A percentile compares a stretch with the other conserved stretches of the same genome.
phyloP scores from a whole-genome alignment of 1,139 yeast genomes.

The Scheffersomyces stambukii region DNA sequence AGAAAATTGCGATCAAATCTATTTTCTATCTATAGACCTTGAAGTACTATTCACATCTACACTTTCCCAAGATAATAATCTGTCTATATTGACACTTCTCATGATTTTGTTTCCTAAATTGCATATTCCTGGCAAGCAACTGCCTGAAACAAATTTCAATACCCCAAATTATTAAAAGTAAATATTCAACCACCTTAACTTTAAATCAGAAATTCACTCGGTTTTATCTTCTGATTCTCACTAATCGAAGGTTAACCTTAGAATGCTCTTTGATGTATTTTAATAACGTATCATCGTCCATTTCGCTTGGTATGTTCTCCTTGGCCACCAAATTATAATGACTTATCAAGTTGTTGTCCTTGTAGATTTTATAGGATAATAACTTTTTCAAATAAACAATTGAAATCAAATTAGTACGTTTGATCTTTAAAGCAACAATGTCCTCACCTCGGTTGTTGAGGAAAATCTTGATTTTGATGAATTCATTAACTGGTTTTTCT shows the following conservation, averaged over 20 bases:
- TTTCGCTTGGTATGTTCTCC: slow-evolving; percentile 7
- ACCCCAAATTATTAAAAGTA: too few relatives aligned
- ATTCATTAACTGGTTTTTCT: slow-evolving; percentile 11
- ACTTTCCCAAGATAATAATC: too few relatives aligned
- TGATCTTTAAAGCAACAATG: slow-evolving; percentile 27
- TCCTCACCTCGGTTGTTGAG: slow-evolving; percentile 30
- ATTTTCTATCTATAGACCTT: too few relatives aligned
- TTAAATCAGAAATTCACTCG: too few relatives aligned
- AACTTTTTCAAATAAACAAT: slow-evolving; percentile 28
- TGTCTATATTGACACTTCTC: too few relatives aligned
- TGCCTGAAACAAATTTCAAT: too few relatives aligned
- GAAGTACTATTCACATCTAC: too few relatives aligned
- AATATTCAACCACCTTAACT: too few relatives aligned
- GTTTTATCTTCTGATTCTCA: slow-evolving; percentile 15
- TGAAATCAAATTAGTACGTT: slow-evolving; percentile 22
- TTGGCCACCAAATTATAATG: slow-evolving; percentile 24
- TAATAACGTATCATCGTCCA: slow-evolving; percentile 21
- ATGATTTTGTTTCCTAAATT: too few relatives aligned
- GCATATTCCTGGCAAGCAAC: too few relatives aligned
- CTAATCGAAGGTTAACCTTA: slow-evolving; percentile 27
- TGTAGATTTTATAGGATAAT: slow-evolving; percentile 30
- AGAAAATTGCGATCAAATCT: too few relatives aligned
- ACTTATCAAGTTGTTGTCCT: slow-evolving; percentile 25
- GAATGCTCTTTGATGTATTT: slow-evolving; percentile 17
- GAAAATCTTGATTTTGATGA: slow-evolving; percentile 28